A percentile compares a stretch with the other conserved stretches of the same genome.
Evolutionary conservation across 2,329 filamentous ascomycete species (phyloP).

Genomic region (Aspergillus tanneri): DNA sequence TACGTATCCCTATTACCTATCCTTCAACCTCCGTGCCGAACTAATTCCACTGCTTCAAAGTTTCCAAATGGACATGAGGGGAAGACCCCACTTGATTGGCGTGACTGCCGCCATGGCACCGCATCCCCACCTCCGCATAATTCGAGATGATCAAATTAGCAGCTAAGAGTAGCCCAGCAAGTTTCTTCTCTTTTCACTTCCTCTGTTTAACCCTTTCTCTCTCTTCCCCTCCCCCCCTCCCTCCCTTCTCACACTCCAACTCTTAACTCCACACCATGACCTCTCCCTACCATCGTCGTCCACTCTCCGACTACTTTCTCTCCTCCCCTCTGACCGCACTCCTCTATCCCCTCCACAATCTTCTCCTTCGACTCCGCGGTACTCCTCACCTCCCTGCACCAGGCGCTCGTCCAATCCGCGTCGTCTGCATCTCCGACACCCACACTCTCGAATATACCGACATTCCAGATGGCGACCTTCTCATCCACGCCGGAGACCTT

Average conservation of each 20-base stretch:
- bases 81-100: not conserved
- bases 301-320: conserved; percentile 62
- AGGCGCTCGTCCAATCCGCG: conserved; percentile 59
- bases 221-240: conserved; percentile 10
- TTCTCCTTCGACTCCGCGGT: conserved; percentile 68
- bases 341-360: conserved; percentile 61
- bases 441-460: conserved; percentile 59
- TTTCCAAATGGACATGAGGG: not conserved
- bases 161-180: too few species aligned
- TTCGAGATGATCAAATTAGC: too few species aligned
- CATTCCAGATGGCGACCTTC: conserved; percentile 70
- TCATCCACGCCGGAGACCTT: conserved; percentile 88
- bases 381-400: conserved; percentile 59
- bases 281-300: conserved; percentile 50
- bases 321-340: conserved; percentile 67
- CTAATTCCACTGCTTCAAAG: too few species aligned
- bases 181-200: not conserved
- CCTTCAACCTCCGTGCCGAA: too few species aligned
- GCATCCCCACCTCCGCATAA: not conserved
- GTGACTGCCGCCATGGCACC: not conserved
- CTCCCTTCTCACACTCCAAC: not conserved
- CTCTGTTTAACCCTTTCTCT: not conserved
- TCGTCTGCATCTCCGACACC: conserved; percentile 90
- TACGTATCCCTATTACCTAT: too few species aligned
- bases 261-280: conserved; percentile 25